Evolutionary conservation across 148 eudicot species (phyloP).

Genomic region (Rhododendron henanense): DNA sequence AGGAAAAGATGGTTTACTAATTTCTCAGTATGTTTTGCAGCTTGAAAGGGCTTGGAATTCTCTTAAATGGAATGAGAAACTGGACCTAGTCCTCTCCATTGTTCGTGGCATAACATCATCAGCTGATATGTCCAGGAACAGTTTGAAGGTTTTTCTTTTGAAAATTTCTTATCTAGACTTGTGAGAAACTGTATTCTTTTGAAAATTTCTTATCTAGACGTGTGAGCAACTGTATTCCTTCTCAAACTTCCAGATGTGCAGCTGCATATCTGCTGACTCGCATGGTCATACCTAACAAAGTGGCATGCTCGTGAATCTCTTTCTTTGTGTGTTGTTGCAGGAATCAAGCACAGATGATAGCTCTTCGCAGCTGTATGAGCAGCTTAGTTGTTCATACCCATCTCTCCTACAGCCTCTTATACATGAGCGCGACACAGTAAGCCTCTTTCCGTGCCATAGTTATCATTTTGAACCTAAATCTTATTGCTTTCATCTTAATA

Average conservation of each 20-base stretch:
- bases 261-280: not conserved
- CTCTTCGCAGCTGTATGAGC: conserved; percentile 64
- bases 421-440: conserved; percentile 90
- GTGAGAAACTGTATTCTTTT: not conserved
- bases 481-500: not conserved
- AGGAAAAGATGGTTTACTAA: not conserved
- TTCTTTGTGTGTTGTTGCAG: conserved; percentile 29
- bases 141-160: conserved; percentile 40
- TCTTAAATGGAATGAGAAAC: conserved; percentile 64
- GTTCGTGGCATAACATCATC: conserved; percentile 64
- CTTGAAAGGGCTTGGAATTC: conserved; percentile 97
- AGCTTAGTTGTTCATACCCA: conserved; percentile 70
- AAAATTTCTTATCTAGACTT: not conserved
- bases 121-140: conserved; percentile 43
- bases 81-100: conserved; percentile 54
- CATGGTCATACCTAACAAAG: no score
- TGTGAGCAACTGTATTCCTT: not conserved
- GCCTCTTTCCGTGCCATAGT: conserved; percentile 4
- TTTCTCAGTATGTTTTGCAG: conserved; percentile 34
- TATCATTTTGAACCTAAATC: not conserved
- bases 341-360: conserved; percentile 43
- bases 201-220: not conserved
- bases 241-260: not conserved
- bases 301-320: not conserved
- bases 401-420: conserved; percentile 74